Base-by-base conservation (phyloP, 495 filamentous ascomycete genomes). In the Xylaria flabelliformis region DNA sequence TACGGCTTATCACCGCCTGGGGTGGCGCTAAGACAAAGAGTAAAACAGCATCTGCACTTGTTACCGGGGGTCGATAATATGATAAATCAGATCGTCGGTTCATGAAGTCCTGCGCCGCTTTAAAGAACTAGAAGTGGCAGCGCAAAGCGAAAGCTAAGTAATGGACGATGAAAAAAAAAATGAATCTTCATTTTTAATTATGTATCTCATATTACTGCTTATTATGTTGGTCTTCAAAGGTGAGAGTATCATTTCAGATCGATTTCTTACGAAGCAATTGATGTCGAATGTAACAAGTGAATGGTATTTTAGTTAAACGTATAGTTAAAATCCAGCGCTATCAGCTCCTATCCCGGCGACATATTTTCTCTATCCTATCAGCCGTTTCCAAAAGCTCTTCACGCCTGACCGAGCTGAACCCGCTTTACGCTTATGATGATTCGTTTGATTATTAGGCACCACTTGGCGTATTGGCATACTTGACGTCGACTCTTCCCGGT, bases 21-120 rank as follows among this genome's bases (percentile, higher is more conserved):
- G 4, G 15, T 3, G 44, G 44, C 5, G 1, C 0, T 21, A 51
- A 70, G 71, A 72, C 73, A 74, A 77, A 78, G 55, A 66, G 64
- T 78, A 46, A 56, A 74, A 70, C 72, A 73, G 64, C 41, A 76
- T 67, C 61, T 64, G 36, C 34, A 64, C 3, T 64, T 36, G 0
- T 64, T 64, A 8, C 61, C 61, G 7, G 61, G 36, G 8, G 19
- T 64, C 34, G 61, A 34, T 3, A 24, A 64, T 42, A 64, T 64
- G 61, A 6, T 61, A 32, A 78, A 59, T 70, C 74, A 24, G n/a
- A 71, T 76, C 73, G 58, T 70, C 71, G 64, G 71, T 71, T 78
- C 63, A 34, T 72, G 48, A 64, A 64, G 61, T 63, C 42, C 29
- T 63, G 34, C 39, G 59, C 59, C 4, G 29, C 24, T 8, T 39